A percentile compares a stretch with the other conserved stretches of the same genome.
Conservation (phyloP, 2,329 filamentous ascomycete genomes). For the Venturia oleaginea region DNA sequence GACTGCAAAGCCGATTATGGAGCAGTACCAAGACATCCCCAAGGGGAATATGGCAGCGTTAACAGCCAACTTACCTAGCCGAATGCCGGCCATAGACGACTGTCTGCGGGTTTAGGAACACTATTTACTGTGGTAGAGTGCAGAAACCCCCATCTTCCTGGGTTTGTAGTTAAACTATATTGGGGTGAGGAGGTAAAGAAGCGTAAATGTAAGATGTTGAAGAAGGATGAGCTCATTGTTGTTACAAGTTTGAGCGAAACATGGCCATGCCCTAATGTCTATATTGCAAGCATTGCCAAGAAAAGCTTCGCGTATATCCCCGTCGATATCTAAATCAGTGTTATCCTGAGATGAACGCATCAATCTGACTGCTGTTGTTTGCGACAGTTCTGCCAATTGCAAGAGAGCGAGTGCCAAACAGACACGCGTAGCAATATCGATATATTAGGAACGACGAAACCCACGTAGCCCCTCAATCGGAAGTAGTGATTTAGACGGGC, state of each 20-base stretch:
- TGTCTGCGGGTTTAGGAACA: not conserved
- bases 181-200: not conserved
- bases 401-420: not conserved
- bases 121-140: constrained; percentile 1
- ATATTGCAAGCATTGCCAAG: not conserved
- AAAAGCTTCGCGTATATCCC: not conserved
- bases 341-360: not conserved
- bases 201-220: not conserved
- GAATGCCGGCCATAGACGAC: not conserved
- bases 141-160: not conserved
- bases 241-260: constrained; percentile 1
- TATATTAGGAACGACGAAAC: not conserved
- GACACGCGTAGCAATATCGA: not conserved
- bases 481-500: not conserved
- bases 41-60: not conserved
- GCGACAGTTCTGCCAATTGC: not conserved
- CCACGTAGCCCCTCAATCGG: not conserved
- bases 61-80: not conserved
- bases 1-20: not conserved
- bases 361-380: not conserved
- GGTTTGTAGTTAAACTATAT: not conserved
- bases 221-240: not conserved
- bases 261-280: not conserved
- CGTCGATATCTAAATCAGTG: not conserved
- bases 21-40: not conserved